Conservation (phyloP, 176 grass and related monocot species). For the Oryza coarctata region DNA sequence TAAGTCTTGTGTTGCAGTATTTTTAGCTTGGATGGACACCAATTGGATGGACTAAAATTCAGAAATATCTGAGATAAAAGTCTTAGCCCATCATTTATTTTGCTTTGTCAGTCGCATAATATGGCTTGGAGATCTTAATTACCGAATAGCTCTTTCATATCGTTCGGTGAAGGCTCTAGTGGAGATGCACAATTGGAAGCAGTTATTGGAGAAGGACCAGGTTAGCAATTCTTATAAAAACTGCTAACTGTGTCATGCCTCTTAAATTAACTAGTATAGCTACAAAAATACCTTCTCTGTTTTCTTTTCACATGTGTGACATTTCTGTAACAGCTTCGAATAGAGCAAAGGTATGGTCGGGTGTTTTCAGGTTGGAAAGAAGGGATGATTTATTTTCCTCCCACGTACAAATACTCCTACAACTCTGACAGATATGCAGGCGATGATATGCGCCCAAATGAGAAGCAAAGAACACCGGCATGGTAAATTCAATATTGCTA, state of each 20-base stretch:
- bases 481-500: slow-evolving; percentile 51
- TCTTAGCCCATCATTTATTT: not conserved
- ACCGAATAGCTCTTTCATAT: slow-evolving; percentile 90
- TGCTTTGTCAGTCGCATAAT: slow-evolving; percentile 74
- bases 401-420: slow-evolving; percentile 93
- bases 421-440: slow-evolving; percentile 92
- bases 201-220: slow-evolving; percentile 89
- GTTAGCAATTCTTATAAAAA: slow-evolving; percentile 33
- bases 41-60: not conserved
- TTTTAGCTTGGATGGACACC: not conserved
- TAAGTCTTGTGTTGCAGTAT: slow-evolving; percentile 32
- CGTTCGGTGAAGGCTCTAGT: slow-evolving; percentile 90
- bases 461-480: slow-evolving; percentile 83
- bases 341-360: slow-evolving; percentile 89
- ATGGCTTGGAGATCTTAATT: slow-evolving; percentile 98
- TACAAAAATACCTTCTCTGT: not conserved
- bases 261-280: not conserved
- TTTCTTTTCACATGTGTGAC: slow-evolving; percentile 18
- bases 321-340: slow-evolving; percentile 65
- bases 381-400: slow-evolving; percentile 95
- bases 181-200: slow-evolving; percentile 92
- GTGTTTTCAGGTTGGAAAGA: slow-evolving; percentile 91
- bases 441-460: slow-evolving; percentile 77
- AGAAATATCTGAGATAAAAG: not conserved
- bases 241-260: not conserved